phyloP scores from a whole-genome alignment of 108 stramenopile genomes.

The Skeletonema costatum region DNA sequence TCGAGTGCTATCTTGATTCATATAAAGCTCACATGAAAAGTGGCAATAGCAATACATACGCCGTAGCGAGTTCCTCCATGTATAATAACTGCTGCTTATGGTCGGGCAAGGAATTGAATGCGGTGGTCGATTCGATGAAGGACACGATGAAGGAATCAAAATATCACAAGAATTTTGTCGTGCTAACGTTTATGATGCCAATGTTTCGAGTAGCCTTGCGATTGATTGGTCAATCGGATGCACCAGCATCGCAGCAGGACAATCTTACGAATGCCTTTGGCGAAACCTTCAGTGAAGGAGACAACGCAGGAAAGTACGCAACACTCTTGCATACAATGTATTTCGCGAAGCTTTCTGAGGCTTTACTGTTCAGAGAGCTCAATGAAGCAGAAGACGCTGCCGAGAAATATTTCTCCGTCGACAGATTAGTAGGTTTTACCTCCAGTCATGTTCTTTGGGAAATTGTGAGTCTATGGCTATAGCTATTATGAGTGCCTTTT shows the following conservation, averaged over 20 bases:
- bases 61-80: not conserved
- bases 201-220: not conserved
- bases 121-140: not conserved
- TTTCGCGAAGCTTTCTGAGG: not conserved
- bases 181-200: not conserved
- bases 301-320: not conserved
- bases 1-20: constrained; percentile 2
- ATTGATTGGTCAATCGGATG: not conserved
- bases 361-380: not conserved
- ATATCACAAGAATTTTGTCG: not conserved
- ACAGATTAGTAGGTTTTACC: not conserved
- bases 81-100: not conserved
- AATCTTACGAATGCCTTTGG: not conserved
- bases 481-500: not conserved
- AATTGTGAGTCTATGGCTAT: not conserved
- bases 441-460: not conserved
- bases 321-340: too few relatives aligned
- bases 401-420: not conserved
- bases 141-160: not conserved
- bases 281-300: not conserved
- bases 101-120: constrained; percentile 4
- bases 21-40: not conserved
- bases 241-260: not conserved
- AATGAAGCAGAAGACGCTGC: not conserved
- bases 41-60: constrained; percentile 9